Conservation (phyloP, 106 monocot genomes). For the Narthecium ossifragum region DNA sequence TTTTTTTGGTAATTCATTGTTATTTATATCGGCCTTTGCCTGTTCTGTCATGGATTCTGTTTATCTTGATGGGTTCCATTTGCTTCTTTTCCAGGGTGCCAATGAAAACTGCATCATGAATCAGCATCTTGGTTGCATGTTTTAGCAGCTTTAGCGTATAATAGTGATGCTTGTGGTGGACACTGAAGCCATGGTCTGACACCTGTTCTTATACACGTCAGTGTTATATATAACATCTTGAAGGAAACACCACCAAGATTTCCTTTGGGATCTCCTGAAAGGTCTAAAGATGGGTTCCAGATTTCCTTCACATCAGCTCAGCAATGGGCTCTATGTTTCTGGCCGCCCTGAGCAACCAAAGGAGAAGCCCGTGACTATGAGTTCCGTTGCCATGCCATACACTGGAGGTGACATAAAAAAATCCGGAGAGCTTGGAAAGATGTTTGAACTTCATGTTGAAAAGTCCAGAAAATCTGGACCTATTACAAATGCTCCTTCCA, state of each 20-base stretch:
- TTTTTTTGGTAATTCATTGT: no score
- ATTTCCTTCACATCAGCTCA: conserved; percentile 20
- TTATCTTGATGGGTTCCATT: neutral
- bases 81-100: neutral
- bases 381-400: conserved; percentile 13
- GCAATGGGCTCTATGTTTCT: conserved; percentile 19
- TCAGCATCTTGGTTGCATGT: neutral
- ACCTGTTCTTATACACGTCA: neutral
- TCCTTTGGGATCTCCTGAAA: neutral
- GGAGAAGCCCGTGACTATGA: conserved; percentile 5
- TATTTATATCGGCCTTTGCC: no score
- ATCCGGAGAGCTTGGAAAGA: conserved; percentile 17
- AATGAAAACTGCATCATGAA: neutral
- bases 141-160: no score
- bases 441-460: conserved; percentile 16
- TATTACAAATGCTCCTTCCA: conserved; percentile 14
- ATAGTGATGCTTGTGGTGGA: neutral
- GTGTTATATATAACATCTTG: neutral
- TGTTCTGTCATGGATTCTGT: no score
- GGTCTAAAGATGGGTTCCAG: conserved; percentile 12
- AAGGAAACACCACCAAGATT: neutral
- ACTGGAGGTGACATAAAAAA: conserved; percentile 17
- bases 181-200: neutral
- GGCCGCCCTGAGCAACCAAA: conserved; percentile 16
- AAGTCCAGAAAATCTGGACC: conserved; percentile 17